phyloP scores from a whole-genome alignment of 495 filamentous ascomycete genomes.

The Penicillium pancosmium region DNA sequence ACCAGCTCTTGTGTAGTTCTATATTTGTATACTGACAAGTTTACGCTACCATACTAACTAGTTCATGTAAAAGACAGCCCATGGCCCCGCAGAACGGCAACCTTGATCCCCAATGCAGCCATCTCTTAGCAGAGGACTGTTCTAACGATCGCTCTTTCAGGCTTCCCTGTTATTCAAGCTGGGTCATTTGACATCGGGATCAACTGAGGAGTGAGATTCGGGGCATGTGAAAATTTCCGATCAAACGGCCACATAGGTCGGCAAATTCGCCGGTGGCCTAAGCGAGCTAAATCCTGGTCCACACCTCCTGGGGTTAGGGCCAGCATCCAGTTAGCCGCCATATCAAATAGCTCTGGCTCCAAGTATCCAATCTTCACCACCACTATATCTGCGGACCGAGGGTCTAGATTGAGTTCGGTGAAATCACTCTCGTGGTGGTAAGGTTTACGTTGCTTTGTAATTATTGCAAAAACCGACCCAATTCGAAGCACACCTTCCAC shows the following conservation, averaged over 20 bases:
- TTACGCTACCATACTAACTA: no score
- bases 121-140: no score
- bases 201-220: conserved; percentile 44
- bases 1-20: no score
- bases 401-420: conserved; percentile 48
- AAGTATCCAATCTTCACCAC: conserved; percentile 64
- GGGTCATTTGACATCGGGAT: conserved; percentile 47
- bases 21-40: no score
- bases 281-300: conserved; percentile 53
- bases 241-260: conserved; percentile 63
- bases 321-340: conserved; percentile 59
- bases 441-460: conserved; percentile 59
- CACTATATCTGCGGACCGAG: conserved; percentile 53
- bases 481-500: conserved; percentile 56
- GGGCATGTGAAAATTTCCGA: conserved; percentile 33
- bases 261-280: conserved; percentile 51
- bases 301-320: conserved; percentile 58
- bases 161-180: neutral
- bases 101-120: no score
- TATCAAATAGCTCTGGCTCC: conserved; percentile 58
- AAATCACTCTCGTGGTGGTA: conserved; percentile 61
- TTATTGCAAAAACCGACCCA: conserved; percentile 56
- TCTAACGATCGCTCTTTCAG: no score
- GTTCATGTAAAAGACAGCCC: no score
- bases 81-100: no score